phyloP scores from a whole-genome alignment of 768 basidiomycete species.

The Cubamyces sp. region DNA sequence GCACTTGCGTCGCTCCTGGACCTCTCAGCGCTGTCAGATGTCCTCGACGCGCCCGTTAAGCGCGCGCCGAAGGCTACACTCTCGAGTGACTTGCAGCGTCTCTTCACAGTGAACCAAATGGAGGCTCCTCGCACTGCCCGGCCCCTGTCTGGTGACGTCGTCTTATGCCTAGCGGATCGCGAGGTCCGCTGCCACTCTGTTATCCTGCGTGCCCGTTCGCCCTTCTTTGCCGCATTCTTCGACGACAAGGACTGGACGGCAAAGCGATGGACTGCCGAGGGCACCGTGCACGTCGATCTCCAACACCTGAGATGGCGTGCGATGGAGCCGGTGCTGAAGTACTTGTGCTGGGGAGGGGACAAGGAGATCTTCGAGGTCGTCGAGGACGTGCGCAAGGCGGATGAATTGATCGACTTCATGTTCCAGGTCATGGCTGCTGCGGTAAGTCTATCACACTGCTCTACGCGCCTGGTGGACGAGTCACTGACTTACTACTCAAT shows the following conservation, averaged over 20 bases:
- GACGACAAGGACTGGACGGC: conserved; percentile 81
- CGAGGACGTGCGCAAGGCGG: conserved; percentile 61
- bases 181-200: conserved; percentile 70
- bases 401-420: conserved; percentile 83
- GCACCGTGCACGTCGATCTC: conserved; percentile 67
- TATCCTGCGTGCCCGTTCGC: conserved; percentile 80
- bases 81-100: conserved; percentile 47
- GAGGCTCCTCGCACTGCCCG: background rate
- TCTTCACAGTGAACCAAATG: conserved; percentile 49
- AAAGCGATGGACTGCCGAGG: conserved; percentile 55
- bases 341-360: conserved; percentile 75
- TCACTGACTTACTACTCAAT: background rate
- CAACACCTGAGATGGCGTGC: conserved; percentile 71
- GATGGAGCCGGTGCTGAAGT: conserved; percentile 76
- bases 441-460: conserved; percentile 46
- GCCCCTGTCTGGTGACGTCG: conserved; percentile 63
- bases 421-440: conserved; percentile 87
- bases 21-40: conserved; percentile 55
- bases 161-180: conserved; percentile 70
- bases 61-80: conserved; percentile 53
- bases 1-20: conserved; percentile 59
- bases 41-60: conserved; percentile 67
- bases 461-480: background rate
- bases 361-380: conserved; percentile 71
- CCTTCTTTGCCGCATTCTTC: conserved; percentile 85